Evolutionary conservation across 2,329 filamentous ascomycete genomes (phyloP), one percentile per base, ranked within the genome.

Genomic region (Aspergillus pseudotamarii): DNA sequence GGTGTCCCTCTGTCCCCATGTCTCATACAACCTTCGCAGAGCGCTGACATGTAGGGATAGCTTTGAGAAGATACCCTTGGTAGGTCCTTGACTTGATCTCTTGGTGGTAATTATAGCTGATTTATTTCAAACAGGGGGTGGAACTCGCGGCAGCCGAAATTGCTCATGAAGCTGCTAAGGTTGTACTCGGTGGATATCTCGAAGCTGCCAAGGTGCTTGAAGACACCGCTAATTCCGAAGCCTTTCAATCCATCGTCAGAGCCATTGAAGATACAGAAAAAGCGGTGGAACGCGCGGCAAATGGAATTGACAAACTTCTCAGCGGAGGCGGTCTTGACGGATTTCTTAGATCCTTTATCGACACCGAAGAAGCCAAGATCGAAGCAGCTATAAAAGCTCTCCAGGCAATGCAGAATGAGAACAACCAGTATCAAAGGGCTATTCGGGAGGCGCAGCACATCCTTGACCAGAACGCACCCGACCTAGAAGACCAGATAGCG

Each of bases 151-250:
- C 38, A 41, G 38, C 16, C 38, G 6, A 41, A n/a, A 0, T 4
- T n/a, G 38, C 1, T 41, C 38, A 4, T 41, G 38, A 41, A 19
- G 19, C 1, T 4, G 38, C 38, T 0, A 41, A 41, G 4, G 16
- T 0, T n/a, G 38, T 4, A n/a, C 1, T 3, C 9, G 16, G 0
- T n/a, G 1, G 0, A 41, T 41, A 41, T 4, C 0, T 4, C 16
- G 6, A 41, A 41, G 38, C 38, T 41, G 38, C 38, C 38, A 9
- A 41, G 38, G 38, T 0, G 3, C 38, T 41, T n/a, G 38, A 41
- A 9, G 3, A 41, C 38, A n/a, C 16, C 16, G 6, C 9, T n/a
- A 41, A 41, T 41, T 41, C 38, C 16, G 16, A n/a, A 6, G 38
- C 38, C 38, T 41, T 41, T 4, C 16, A 41, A 41, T 41, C 38